Conservation (phyloP, 2,329 filamentous ascomycete species). For the Ophiostoma perfectum region DNA sequence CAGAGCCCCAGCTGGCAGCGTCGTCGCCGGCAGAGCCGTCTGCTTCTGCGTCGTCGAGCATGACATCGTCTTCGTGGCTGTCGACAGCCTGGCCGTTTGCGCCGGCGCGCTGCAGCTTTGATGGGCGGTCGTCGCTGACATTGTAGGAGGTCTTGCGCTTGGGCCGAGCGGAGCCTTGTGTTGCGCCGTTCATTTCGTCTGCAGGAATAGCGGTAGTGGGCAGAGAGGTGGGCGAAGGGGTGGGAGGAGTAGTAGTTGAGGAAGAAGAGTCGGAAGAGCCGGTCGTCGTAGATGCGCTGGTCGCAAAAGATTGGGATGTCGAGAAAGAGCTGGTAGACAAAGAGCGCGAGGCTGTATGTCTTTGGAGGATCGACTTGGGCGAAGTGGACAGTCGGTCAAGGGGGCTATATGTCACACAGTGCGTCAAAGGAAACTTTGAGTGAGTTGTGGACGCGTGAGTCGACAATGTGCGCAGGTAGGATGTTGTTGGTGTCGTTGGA, state of each 20-base stretch:
- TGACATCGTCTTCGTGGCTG: conserved; percentile 13
- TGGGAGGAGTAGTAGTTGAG: no score
- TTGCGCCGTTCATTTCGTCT: conserved; percentile 25
- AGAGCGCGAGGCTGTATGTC: no score
- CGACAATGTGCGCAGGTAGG: not conserved
- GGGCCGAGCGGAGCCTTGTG: no score
- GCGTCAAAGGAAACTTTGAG: not conserved
- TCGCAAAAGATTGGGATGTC: no score
- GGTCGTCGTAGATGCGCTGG: no score
- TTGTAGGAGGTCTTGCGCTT: conserved; percentile 29
- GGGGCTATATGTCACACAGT: no score
- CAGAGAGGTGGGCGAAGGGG: no score
- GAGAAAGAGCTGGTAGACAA: no score
- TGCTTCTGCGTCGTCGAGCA: conserved; percentile 13
- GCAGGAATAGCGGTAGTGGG: not conserved
- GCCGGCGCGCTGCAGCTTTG: conserved; percentile 27
- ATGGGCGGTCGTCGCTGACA: conserved; percentile 26
- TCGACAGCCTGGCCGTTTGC: not conserved
- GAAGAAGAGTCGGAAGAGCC: no score
- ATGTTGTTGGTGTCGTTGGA: not conserved
- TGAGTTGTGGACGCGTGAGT: not conserved
- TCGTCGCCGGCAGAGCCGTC: conserved; percentile 2
- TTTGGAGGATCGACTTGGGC: no score
- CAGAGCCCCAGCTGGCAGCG: conserved; percentile 6
- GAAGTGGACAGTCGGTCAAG: no score